phyloP scores from a whole-genome alignment of 768 basidiomycete species.

The button mushroom (Agaricus bisporus) region DNA sequence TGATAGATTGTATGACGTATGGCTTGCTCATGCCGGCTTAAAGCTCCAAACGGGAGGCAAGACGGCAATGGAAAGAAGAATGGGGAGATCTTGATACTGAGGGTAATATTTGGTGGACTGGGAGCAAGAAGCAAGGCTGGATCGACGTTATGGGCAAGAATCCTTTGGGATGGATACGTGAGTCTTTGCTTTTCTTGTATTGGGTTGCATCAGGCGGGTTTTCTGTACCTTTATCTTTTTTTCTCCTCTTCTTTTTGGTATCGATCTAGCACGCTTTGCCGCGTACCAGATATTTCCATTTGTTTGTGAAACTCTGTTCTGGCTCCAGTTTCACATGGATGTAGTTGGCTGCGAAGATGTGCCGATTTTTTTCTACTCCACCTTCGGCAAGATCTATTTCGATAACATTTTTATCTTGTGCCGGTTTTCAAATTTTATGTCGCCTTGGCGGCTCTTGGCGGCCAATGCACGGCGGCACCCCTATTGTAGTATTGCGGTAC shows the following conservation, averaged over 20 bases:
- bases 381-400: too few species aligned
- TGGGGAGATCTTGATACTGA: conserved; percentile 76
- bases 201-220: not conserved
- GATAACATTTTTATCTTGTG: too few species aligned
- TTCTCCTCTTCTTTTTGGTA: not conserved
- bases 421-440: too few species aligned
- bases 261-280: not conserved
- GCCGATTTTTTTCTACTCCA: too few species aligned
- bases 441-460: too few species aligned
- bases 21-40: not conserved
- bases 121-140: conserved; percentile 60
- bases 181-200: conserved; percentile 26
- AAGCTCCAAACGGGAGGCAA: conserved; percentile 45
- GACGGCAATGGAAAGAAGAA: conserved; percentile 62
- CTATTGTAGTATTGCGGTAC: too few species aligned
- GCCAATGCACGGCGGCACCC: too few species aligned
- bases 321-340: too few species aligned
- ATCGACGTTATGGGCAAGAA: conserved; percentile 73
- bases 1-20: too few species aligned
- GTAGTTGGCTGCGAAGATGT: too few species aligned
- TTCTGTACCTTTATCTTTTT: conserved; percentile 1
- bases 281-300: not conserved
- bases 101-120: conserved; percentile 86
- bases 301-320: too few species aligned
- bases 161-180: conserved; percentile 73